Evolutionary conservation across 331 rosid species (phyloP), one percentile per base, ranked within the genome.

Genomic region (Cucumis variabilis): DNA sequence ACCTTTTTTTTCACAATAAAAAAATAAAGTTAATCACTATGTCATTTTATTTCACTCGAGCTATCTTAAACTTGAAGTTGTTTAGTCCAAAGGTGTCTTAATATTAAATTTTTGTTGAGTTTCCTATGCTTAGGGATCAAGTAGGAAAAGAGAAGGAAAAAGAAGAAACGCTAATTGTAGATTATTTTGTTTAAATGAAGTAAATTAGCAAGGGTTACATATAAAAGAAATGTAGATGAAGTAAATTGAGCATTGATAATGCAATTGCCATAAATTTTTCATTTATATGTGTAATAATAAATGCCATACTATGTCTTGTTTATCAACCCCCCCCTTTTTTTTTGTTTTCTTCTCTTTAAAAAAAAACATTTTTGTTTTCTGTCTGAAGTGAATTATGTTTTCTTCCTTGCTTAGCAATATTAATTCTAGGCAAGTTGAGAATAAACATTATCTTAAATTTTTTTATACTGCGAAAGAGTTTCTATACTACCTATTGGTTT

Each of bases 111-210:
- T 74, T 19, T 66, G 71, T 58, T 20, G 48, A 2, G 1, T 82
- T 86, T 23, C 53, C 37, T 33, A 71, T 67, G 86, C 90, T 73
- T 50, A 94, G 98, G 90, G 91, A 90, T 85, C 89, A 86, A 87
- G 62, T 62, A 72, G 68, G 17, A 33, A 17, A 91, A 86, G 89
- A 76, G 71, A 91, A 66, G 85, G 92, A 86, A 86, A 67, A 89
- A 83, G 17, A 93, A 90, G 90, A 92, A 91, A 85, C 91, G 85
- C 82, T n/a, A 11, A 53, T 19, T 73, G 27, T 37, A 81, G 53
- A 33, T 33, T 60, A 30, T 80, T 25, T 51, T 55, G 48, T 53
- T 0, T 80, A 80, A 27, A 53, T 5, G 25, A 10, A 27, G 68
- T 80, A 33, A 17, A 3, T 80, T 55, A 37, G 58, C 73, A 62